Evolutionary conservation across 225 moss, liverwort and hornwort genomes (phyloP).

Genomic region (Straminergon stramineum): DNA sequence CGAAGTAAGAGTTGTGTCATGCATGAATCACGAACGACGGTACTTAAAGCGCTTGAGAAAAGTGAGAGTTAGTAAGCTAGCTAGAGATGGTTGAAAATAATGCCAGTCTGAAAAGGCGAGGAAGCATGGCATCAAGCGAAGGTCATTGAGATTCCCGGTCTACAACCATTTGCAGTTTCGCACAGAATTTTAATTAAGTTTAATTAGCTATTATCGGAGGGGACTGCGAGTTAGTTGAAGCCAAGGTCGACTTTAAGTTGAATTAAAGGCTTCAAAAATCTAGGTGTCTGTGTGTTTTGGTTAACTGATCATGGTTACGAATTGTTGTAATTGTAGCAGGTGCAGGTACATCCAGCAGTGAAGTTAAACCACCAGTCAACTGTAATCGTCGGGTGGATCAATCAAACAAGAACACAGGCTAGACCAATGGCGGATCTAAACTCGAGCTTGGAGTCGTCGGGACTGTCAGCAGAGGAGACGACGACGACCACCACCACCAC

Average conservation of each 20-base stretch:
- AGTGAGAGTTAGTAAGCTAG: neutral
- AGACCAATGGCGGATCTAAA: constrained; percentile 19
- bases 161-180: neutral
- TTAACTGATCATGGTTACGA: neutral
- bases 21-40: neutral
- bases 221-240: neutral
- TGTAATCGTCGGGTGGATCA: neutral
- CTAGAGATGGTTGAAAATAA: neutral
- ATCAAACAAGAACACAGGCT: neutral
- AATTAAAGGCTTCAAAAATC: neutral
- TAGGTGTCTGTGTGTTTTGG: neutral
- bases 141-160: neutral
- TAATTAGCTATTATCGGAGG: neutral
- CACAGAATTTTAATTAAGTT: neutral
- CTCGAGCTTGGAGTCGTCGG: constrained; percentile 15
- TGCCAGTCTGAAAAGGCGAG: neutral
- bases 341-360: neutral
- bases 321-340: neutral
- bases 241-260: neutral
- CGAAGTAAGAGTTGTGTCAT: neutral
- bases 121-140: neutral
- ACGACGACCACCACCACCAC: neutral
- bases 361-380: constrained; percentile 1
- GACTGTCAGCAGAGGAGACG: constrained; percentile 10
- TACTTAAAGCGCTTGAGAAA: neutral